A percentile compares a stretch with the other conserved stretches of the same genome.
These are phyloP conservation scores for Terana coerulea DNA, from an alignment of 768 basidiomycete genomes.

Conservation along the genomic window DNA sequence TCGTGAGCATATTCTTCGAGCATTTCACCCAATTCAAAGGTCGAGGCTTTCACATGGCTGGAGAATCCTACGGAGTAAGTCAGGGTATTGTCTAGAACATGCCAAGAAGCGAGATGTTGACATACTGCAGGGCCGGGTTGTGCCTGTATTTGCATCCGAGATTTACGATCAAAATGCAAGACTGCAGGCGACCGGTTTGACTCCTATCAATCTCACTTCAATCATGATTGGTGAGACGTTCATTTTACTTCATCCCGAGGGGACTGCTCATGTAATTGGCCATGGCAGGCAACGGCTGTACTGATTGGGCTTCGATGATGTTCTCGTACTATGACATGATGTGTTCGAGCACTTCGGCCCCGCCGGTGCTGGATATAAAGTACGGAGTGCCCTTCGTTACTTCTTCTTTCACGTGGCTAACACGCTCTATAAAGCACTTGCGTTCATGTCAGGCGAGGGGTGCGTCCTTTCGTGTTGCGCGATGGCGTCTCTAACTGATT, in stretches of 20 bases:
- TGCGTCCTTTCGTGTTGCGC: slow-evolving; percentile 28
- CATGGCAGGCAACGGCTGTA: slow-evolving; percentile 19
- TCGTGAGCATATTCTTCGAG: slow-evolving; percentile 67
- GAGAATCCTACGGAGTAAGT: slow-evolving; percentile 48
- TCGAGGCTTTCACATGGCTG: slow-evolving; percentile 37
- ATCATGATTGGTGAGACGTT: slow-evolving; percentile 41
- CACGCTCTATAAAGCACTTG: not conserved
- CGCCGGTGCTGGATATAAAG: slow-evolving; percentile 45
- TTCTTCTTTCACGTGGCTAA: not conserved
- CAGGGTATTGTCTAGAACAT: slow-evolving; percentile 22
- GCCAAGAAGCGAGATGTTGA: not conserved
- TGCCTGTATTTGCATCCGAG: slow-evolving; percentile 45
- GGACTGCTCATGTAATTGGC: not conserved
- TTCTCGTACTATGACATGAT: slow-evolving; percentile 44
- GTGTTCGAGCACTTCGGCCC: slow-evolving; percentile 31
- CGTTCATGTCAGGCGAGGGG: slow-evolving; percentile 30
- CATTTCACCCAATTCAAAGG: slow-evolving; percentile 66
- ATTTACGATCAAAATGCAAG: slow-evolving; percentile 45
- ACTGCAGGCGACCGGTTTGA: slow-evolving; percentile 40
- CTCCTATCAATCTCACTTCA: slow-evolving; percentile 46
- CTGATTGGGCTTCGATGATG: slow-evolving; percentile 3
- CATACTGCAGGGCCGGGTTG: slow-evolving; percentile 40
- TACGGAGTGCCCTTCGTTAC: slow-evolving; percentile 7
- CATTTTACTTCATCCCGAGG: not conserved
- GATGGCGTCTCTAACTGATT: slow-evolving; percentile 32